Percentiles rank a stretch among this genome's conserved stretches.
Evolutionary conservation across 495 filamentous ascomycete genomes (phyloP).

Genomic region (Lophiotrema nucula): DNA sequence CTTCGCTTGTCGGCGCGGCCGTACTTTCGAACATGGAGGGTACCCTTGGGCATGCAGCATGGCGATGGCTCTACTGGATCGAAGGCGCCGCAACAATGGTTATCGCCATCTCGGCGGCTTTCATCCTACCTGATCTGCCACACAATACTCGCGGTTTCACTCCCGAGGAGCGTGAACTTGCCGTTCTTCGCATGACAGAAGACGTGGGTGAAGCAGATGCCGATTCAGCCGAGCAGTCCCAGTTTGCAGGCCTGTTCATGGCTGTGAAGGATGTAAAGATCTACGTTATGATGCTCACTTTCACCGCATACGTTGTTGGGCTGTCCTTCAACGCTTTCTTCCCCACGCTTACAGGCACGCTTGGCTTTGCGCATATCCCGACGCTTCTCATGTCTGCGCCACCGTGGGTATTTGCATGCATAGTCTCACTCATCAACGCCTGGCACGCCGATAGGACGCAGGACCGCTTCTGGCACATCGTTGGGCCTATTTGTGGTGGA

Average conservation of each 20-base stretch:
- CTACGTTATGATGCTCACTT: slow-evolving; percentile 28
- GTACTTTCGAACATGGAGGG: slow-evolving; percentile 20
- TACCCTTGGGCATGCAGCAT: slow-evolving; percentile 10
- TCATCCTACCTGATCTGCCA: slow-evolving; percentile 21
- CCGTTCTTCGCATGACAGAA: slow-evolving; percentile 23
- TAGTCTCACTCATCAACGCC: slow-evolving; percentile 13
- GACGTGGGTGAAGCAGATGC: slow-evolving; percentile 21
- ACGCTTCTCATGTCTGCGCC: slow-evolving; percentile 21
- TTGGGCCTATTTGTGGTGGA: slow-evolving; percentile 9
- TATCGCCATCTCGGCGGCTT: slow-evolving; percentile 11
- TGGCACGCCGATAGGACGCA: slow-evolving; percentile 19
- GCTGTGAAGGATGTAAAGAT: slow-evolving; percentile 18
- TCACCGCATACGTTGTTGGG: slow-evolving; percentile 23
- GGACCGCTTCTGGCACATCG: slow-evolving; percentile 26
- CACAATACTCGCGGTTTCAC: slow-evolving; percentile 22
- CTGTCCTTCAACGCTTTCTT: slow-evolving; percentile 27
- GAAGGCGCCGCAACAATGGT: slow-evolving; percentile 17
- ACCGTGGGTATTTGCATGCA: slow-evolving; percentile 17
- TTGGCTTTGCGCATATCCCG: slow-evolving; percentile 21
- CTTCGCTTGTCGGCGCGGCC: slow-evolving; percentile 12
- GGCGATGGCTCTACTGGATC: slow-evolving; percentile 23
- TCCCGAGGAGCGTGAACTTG: slow-evolving; percentile 10
- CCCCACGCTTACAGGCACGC: slow-evolving; percentile 16
- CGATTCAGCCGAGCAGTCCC: slow-evolving; percentile 7
- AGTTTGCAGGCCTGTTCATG: slow-evolving; percentile 18